Evolutionary conservation across 2,329 filamentous ascomycete species (phyloP).

Genomic region (Aspergillus thermomutatus): DNA sequence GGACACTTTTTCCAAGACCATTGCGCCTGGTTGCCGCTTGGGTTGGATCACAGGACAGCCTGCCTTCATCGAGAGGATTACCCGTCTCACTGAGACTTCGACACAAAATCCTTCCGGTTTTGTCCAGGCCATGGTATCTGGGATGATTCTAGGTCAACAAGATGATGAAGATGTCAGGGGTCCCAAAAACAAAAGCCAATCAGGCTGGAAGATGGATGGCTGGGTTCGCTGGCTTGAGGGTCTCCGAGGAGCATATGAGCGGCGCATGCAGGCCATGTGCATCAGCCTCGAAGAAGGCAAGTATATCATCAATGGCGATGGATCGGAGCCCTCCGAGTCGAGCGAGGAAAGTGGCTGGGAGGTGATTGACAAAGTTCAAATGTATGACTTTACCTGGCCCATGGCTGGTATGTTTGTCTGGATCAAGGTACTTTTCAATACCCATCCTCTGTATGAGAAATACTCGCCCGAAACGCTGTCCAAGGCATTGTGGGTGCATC

Average conservation of each 20-base stretch:
- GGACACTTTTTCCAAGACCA: conserved; percentile 91
- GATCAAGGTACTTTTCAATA: conserved; percentile 68
- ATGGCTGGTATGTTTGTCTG: conserved; percentile 91
- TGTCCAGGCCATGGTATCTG: conserved; percentile 70
- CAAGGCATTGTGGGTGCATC: conserved; percentile 66
- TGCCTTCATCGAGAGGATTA: conserved; percentile 68
- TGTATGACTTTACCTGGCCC: conserved; percentile 76
- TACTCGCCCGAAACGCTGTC: conserved; percentile 57
- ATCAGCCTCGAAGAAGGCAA: conserved; percentile 66
- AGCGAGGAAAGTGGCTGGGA: conserved; percentile 62
- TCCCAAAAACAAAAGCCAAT: conserved; percentile 47
- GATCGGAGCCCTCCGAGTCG: conserved; percentile 25
- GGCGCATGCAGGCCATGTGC: conserved; percentile 79
- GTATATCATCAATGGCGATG: conserved; percentile 58
- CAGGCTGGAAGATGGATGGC: conserved; percentile 74
- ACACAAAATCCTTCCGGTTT: conserved; percentile 89
- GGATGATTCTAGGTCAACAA: conserved; percentile 65
- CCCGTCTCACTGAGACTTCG: conserved; percentile 69
- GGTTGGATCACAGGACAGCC: conserved; percentile 90
- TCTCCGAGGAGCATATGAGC: conserved; percentile 77
- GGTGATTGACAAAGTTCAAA: conserved; percentile 68
- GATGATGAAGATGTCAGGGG: conserved; percentile 46
- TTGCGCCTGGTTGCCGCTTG: conserved; percentile 83
- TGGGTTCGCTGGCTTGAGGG: conserved; percentile 92
- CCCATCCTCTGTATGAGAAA: conserved; percentile 64